These are phyloP conservation scores for Neofusicoccum umdonicola DNA, from an alignment of 2,329 filamentous ascomycete genomes.

Conservation along the genomic window DNA sequence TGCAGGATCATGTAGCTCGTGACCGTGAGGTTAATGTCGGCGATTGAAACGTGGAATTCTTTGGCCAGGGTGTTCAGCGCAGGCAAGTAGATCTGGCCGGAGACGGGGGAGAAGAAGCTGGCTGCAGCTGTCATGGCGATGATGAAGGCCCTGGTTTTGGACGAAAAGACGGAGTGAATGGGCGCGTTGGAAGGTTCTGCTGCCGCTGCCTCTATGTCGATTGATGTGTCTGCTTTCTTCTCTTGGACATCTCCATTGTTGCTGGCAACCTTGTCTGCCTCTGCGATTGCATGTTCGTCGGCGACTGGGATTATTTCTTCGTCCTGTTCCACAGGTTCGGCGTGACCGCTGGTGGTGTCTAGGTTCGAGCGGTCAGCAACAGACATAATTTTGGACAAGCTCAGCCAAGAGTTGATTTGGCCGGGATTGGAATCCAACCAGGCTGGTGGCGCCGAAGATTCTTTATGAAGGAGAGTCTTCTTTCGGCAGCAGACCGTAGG, in stretches of 20 bases:
- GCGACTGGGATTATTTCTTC: not conserved
- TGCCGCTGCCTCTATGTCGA: conserved; percentile 1
- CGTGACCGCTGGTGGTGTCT: not conserved
- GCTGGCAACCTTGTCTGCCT: not conserved
- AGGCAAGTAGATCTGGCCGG: conserved; percentile 38
- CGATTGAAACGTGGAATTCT: conserved; percentile 41
- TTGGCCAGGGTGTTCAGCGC: conserved; percentile 31
- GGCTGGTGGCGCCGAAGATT: not conserved
- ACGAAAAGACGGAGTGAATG: conserved; percentile 31
- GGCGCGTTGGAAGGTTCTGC: not conserved
- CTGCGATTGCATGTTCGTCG: not conserved
- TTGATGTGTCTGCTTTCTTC: not conserved
- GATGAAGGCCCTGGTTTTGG: conserved; percentile 29
- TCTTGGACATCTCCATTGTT: not conserved
- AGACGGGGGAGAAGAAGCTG: conserved; percentile 30
- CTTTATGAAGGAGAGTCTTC: not conserved
- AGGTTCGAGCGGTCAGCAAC: not conserved
- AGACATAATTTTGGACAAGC: not conserved
- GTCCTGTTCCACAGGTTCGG: not conserved
- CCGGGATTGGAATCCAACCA: not conserved
- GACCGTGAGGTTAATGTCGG: conserved; percentile 50
- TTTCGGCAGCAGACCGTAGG: not conserved
- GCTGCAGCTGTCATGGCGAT: conserved; percentile 28
- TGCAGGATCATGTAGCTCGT: conserved; percentile 55
- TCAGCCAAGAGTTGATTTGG: not conserved